Evolutionary conservation across 345 rosid species (phyloP).

Genomic region (Linum lewisii): DNA sequence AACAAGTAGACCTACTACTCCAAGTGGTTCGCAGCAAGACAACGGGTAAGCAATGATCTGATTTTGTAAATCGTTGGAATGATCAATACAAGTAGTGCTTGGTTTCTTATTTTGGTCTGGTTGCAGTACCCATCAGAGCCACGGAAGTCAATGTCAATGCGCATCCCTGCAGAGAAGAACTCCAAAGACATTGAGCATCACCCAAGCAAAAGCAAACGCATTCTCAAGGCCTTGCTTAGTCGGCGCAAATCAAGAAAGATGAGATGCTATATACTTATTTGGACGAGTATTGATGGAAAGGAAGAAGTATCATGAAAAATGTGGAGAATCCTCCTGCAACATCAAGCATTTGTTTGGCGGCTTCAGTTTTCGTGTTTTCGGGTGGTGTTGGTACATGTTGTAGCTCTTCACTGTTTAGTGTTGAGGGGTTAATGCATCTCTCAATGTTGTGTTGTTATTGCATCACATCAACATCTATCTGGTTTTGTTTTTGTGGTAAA

Average conservation of each 20-base stretch:
- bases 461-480: neutral
- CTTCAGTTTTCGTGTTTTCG: neutral
- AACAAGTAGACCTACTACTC: constrained; percentile 47
- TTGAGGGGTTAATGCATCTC: too few relatives aligned
- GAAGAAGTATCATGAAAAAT: neutral
- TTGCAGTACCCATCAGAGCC: constrained; percentile 82
- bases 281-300: constrained; percentile 60
- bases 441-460: neutral
- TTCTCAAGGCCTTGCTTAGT: constrained; percentile 83
- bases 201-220: constrained; percentile 83
- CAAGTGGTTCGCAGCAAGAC: constrained; percentile 29
- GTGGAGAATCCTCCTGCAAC: neutral
- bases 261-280: constrained; percentile 70
- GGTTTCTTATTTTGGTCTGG: neutral
- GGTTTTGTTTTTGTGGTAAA: neutral
- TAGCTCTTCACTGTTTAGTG: neutral
- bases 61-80: neutral
- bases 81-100: neutral
- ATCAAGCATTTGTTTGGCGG: too few relatives aligned
- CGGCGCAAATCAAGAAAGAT: constrained; percentile 91
- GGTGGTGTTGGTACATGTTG: neutral
- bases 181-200: constrained; percentile 45
- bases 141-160: constrained; percentile 68
- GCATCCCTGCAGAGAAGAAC: constrained; percentile 40
- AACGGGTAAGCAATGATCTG: constrained; percentile 33